Conservation (phyloP, 805 yeast genomes). For the Metschnikowia sp. region DNA sequence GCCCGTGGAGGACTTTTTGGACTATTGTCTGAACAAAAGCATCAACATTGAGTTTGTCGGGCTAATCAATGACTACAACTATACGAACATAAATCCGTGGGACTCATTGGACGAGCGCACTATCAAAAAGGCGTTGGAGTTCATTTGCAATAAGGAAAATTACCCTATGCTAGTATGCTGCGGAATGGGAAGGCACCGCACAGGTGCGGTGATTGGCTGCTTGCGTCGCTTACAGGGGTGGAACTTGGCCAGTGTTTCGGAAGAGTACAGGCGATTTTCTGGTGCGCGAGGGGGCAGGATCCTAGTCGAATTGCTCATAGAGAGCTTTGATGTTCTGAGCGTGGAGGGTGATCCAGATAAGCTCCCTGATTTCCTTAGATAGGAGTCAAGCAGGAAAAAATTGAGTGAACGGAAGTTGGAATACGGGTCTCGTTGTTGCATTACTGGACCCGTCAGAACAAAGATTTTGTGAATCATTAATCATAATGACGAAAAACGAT, state of each 20-base stretch:
- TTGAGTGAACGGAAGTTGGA: not conserved
- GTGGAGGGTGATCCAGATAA: conserved; percentile 32
- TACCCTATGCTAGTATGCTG: conserved; percentile 91
- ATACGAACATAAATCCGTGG: conserved; percentile 80
- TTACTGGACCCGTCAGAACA: too few species aligned
- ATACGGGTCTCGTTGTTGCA: not conserved
- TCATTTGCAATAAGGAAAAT: conserved; percentile 66
- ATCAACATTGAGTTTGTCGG: conserved; percentile 83
- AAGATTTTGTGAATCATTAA: too few species aligned
- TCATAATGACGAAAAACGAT: too few species aligned
- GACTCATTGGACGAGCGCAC: conserved; percentile 86
- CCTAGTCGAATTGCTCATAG: conserved; percentile 85
- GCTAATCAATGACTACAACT: conserved; percentile 58
- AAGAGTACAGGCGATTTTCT: conserved; percentile 90
- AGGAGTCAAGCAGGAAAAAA: not conserved
- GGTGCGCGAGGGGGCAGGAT: conserved; percentile 92
- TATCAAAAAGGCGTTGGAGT: conserved; percentile 72
- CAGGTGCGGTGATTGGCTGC: conserved; percentile 96
- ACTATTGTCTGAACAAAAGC: conserved; percentile 69
- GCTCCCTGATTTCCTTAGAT: conserved; percentile 31
- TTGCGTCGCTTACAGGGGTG: conserved; percentile 91
- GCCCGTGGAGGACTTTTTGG: conserved; percentile 83
- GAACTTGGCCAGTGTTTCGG: conserved; percentile 89
- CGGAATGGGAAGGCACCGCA: conserved; percentile 97
- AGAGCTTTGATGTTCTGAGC: conserved; percentile 43